Conservation (phyloP, 106 monocot species). For the Dendrobium officinale region DNA sequence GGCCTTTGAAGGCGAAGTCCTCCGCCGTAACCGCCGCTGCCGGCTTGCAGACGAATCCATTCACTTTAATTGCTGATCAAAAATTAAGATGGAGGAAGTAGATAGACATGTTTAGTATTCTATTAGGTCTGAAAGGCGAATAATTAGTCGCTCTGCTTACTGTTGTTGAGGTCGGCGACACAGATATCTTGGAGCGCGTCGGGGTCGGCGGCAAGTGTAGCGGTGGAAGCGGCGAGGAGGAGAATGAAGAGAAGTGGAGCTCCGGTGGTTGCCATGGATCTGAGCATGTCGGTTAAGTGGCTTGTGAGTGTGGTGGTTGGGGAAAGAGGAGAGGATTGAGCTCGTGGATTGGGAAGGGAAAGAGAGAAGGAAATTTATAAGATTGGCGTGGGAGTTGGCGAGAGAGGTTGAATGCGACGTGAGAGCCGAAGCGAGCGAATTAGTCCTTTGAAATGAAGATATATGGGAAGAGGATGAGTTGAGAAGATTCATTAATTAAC, state of each 20-base stretch:
- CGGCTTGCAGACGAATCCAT: slow-evolving; percentile 62
- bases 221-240: slow-evolving; percentile 10
- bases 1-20: slow-evolving; percentile 6
- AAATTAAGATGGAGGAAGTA: not conserved
- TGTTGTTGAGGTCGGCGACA: slow-evolving; percentile 36
- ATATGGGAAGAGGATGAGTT: no score
- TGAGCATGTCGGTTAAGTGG: not conserved
- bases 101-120: not conserved
- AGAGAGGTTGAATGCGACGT: no score
- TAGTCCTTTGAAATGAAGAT: no score
- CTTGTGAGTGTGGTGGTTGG: not conserved
- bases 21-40: not conserved
- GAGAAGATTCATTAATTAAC: no score
- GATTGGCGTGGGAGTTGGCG: no score
- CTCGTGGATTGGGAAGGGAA: no score
- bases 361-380: no score
- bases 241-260: not conserved
- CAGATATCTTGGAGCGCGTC: slow-evolving; percentile 72
- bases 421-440: no score
- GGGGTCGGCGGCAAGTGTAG: slow-evolving; percentile 31
- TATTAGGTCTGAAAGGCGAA: not conserved
- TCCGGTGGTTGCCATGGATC: not conserved
- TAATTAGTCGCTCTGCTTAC: slow-evolving; percentile 8
- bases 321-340: not conserved
- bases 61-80: slow-evolving; percentile 35